A percentile compares a stretch with the other conserved stretches of the same genome.
Evolutionary conservation across 495 filamentous ascomycete genomes (phyloP).

Genomic region (Achaetomiella virescens): DNA sequence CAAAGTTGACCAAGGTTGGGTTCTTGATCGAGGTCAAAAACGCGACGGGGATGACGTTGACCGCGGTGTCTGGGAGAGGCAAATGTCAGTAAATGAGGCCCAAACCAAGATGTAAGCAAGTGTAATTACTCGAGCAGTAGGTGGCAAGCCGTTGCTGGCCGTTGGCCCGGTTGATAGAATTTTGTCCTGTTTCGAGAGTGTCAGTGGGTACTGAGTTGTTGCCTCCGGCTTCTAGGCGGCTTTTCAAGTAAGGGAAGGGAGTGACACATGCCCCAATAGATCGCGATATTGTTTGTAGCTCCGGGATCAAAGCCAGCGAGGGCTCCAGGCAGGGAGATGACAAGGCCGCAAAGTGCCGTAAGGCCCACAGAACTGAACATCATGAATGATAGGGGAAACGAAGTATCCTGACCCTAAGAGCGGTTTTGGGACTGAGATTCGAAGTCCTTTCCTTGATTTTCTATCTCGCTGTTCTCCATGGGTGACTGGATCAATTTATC

Average conservation of each 20-base stretch:
- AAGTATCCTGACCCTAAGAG: neutral
- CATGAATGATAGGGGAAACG: neutral
- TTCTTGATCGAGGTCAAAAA: slow-evolving; percentile 54
- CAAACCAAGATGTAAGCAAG: neutral
- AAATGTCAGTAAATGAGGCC: slow-evolving; percentile 7
- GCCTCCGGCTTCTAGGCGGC: neutral
- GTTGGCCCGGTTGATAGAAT: slow-evolving; percentile 38
- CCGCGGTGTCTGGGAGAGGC: slow-evolving; percentile 20
- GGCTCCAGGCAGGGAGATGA: neutral
- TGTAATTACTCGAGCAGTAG: slow-evolving; percentile 50
- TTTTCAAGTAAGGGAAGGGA: no score
- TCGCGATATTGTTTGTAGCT: slow-evolving; percentile 52
- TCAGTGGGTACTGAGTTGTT: neutral
- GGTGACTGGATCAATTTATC: no score
- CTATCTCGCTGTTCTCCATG: no score
- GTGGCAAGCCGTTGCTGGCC: slow-evolving; percentile 43
- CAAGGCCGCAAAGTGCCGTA: neutral
- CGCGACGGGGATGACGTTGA: slow-evolving; percentile 52
- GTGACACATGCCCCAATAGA: slow-evolving; percentile 53
- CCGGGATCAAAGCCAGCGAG: slow-evolving; percentile 44
- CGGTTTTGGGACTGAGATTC: neutral
- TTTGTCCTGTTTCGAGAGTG: slow-evolving; percentile 37
- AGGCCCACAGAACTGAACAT: neutral
- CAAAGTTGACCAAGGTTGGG: slow-evolving; percentile 53
- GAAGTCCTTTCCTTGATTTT: neutral